Percentiles rank a stretch among this genome's conserved stretches.
Evolutionary conservation across 2,329 filamentous ascomycete genomes (phyloP).

Genomic region (Tolypocladium pustulatum): DNA sequence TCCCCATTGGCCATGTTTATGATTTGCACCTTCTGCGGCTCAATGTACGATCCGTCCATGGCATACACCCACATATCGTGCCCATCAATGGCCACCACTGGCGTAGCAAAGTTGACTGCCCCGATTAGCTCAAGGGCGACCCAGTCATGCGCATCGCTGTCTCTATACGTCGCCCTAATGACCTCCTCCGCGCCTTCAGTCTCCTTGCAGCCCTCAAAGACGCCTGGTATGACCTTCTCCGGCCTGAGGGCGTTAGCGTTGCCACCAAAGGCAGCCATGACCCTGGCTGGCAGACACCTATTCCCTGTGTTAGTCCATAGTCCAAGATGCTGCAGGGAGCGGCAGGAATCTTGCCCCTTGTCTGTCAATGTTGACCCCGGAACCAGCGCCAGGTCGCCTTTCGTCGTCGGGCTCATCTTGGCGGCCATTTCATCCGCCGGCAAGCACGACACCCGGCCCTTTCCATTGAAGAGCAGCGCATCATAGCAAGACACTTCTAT

Average conservation of each 20-base stretch:
- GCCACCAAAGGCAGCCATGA: constrained; percentile 24
- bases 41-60: constrained; percentile 43
- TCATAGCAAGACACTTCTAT: constrained; percentile 48
- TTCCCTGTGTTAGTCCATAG: too few relatives aligned
- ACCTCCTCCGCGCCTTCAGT: constrained; percentile 32
- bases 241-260: constrained; percentile 14
- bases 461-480: constrained; percentile 51
- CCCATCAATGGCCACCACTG: constrained; percentile 37
- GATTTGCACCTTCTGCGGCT: constrained; percentile 37
- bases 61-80: constrained; percentile 43
- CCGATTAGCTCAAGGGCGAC: constrained; percentile 44
- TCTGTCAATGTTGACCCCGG: constrained; percentile 25
- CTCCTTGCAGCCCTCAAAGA: constrained; percentile 36
- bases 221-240: constrained; percentile 25
- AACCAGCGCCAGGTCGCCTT: constrained; percentile 14
- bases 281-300: constrained; percentile 27
- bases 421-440: constrained; percentile 29
- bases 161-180: constrained; percentile 19
- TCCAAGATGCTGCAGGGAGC: too few relatives aligned
- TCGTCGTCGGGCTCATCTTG: constrained; percentile 21
- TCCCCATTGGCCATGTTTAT: constrained; percentile 38
- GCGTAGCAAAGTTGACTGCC: constrained; percentile 34
- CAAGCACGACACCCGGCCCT: constrained; percentile 44
- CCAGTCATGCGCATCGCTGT: constrained; percentile 24
- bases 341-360: constrained; percentile 22